phyloP scores from a whole-genome alignment of 345 rosid species.

The Salix suchowensis region DNA sequence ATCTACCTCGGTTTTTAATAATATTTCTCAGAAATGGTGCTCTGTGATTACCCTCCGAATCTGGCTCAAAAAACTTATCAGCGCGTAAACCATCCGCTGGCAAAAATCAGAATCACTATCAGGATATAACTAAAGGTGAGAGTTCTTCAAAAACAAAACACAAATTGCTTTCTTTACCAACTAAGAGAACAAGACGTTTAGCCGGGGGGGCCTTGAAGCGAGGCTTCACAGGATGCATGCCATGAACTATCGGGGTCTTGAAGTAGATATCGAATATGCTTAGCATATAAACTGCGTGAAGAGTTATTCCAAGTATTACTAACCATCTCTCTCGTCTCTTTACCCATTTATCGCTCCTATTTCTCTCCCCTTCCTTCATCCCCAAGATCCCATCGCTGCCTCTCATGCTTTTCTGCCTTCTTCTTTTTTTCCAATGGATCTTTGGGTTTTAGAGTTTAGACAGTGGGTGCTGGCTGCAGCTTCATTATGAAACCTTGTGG shows the following conservation, averaged over 20 bases:
- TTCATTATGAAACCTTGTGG: not conserved
- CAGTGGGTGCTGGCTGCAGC: not conserved
- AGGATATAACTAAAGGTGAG: not conserved
- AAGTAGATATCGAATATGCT: conserved; percentile 97
- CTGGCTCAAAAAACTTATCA: conserved; percentile 94
- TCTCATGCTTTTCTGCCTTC: conserved; percentile 29
- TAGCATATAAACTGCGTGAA: conserved; percentile 88
- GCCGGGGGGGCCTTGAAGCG: conserved; percentile 79
- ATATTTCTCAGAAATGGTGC: conserved; percentile 85
- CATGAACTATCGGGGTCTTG: conserved; percentile 94
- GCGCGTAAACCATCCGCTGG: conserved; percentile 97
- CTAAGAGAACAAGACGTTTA: conserved; percentile 80
- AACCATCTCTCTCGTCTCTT: conserved; percentile 75
- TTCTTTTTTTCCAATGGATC: not conserved
- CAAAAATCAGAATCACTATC: not conserved
- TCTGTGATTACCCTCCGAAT: conserved; percentile 58
- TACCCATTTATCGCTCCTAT: conserved; percentile 39
- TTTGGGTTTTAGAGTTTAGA: not conserved
- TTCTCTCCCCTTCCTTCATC: conserved; percentile 15
- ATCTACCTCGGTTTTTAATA: conserved; percentile 69
- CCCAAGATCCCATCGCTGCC: conserved; percentile 72
- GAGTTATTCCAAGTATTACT: conserved; percentile 65
- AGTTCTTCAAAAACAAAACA: not conserved
- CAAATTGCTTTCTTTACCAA: conserved; percentile 38
- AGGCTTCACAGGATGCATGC: conserved; percentile 80